A percentile compares a stretch with the other conserved stretches of the same genome.
Evolutionary conservation across 1,139 yeast species (phyloP).

Genomic region (Candida tetrigidarum): DNA sequence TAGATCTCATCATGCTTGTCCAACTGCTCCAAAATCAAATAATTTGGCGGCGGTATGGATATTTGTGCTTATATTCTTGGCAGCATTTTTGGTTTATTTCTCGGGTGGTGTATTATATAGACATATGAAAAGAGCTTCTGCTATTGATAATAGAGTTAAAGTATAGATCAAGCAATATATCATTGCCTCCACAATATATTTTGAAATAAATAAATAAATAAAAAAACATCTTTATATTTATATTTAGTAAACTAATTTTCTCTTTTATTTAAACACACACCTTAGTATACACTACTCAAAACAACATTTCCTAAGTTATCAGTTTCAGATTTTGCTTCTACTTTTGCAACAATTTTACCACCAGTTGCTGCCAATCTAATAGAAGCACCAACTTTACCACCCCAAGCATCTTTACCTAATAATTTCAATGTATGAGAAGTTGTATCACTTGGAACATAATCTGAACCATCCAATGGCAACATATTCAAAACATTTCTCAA

Average conservation of each 20-base stretch:
- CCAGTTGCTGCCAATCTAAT: slow-evolving; percentile 76
- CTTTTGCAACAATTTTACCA: slow-evolving; percentile 76
- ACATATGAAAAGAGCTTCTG: slow-evolving; percentile 19
- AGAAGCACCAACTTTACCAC: slow-evolving; percentile 69
- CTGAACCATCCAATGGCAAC: slow-evolving; percentile 83
- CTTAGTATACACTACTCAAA: slow-evolving; percentile 39
- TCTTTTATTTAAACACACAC: not conserved
- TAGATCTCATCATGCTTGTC: slow-evolving; percentile 86
- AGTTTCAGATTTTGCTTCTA: slow-evolving; percentile 69
- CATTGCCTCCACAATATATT: too few species aligned
- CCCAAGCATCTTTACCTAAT: slow-evolving; percentile 80
- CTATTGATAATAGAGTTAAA: not conserved
- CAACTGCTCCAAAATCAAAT: slow-evolving; percentile 67
- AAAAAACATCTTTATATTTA: not conserved
- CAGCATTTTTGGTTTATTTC: slow-evolving; percentile 57
- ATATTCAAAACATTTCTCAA: slow-evolving; percentile 69
- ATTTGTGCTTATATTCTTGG: slow-evolving; percentile 54
- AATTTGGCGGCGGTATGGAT: slow-evolving; percentile 65
- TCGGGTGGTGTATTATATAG: slow-evolving; percentile 59
- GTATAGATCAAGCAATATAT: slow-evolving; percentile 3
- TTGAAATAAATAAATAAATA: slow-evolving; percentile 2
- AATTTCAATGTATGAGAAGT: slow-evolving; percentile 76
- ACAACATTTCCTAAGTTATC: slow-evolving; percentile 51
- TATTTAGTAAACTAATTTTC: not conserved
- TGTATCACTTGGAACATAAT: slow-evolving; percentile 62